Evolutionary conservation across 371 early-diverging fungal species (phyloP).

Genomic region (Mucor racemosus): DNA sequence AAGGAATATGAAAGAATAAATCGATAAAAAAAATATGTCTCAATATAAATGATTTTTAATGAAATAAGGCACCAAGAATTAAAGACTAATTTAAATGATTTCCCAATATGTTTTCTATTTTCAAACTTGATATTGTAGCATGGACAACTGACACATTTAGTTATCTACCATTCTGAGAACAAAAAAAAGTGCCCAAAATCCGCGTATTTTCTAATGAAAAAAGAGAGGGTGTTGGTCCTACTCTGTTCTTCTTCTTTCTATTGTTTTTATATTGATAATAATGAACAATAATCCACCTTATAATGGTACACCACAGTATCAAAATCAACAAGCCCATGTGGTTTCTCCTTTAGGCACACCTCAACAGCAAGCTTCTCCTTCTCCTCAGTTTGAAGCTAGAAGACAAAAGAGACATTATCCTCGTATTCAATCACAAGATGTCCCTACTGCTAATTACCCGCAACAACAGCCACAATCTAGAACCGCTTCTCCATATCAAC

Average conservation of each 20-base stretch:
- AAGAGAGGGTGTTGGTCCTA: neutral
- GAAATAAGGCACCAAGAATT: too few relatives aligned
- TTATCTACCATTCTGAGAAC: neutral
- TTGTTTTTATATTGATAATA: neutral
- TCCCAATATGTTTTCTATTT: too few relatives aligned
- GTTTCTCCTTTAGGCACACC: slow-evolving; percentile 6
- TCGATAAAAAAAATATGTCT: too few relatives aligned
- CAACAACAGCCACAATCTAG: slow-evolving; percentile 1
- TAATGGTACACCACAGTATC: neutral
- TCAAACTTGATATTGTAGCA: neutral
- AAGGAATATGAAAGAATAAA: too few relatives aligned
- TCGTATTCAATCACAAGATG: slow-evolving; percentile 5
- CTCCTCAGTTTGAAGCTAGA: slow-evolving; percentile 12
- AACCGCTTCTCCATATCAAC: neutral
- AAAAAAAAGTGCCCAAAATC: neutral
- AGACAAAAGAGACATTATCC: slow-evolving; percentile 20
- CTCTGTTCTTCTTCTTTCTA: neutral
- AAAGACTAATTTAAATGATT: too few relatives aligned
- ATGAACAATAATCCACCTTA: neutral
- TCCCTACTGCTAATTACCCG: neutral
- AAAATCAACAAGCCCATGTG: neutral
- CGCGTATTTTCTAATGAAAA: neutral
- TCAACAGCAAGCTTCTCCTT: neutral
- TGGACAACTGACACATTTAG: neutral
- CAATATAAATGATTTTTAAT: too few relatives aligned